These are phyloP conservation scores for Pterulicium gracile DNA, from an alignment of 1,284 basidiomycete genomes.

Conservation along the genomic window DNA sequence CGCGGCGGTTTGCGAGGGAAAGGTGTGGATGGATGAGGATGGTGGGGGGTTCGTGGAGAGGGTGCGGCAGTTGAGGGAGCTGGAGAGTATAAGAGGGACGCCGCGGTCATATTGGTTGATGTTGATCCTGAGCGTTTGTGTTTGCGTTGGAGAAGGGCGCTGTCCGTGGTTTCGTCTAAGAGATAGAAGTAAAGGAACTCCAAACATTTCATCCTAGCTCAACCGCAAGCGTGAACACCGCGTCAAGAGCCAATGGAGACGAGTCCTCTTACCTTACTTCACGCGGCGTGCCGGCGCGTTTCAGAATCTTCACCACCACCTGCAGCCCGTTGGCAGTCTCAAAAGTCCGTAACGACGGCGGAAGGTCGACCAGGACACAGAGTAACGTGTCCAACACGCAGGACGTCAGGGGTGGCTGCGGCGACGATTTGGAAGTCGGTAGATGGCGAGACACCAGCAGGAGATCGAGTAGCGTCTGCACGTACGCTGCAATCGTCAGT, in stretches of 20 bases:
- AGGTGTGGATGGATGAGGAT: neutral
- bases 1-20: neutral
- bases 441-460: slow-evolving; percentile 61
- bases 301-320: slow-evolving; percentile 72
- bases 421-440: slow-evolving; percentile 13
- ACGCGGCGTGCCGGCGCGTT: slow-evolving; percentile 69
- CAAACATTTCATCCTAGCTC: slow-evolving; percentile 78
- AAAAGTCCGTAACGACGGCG: slow-evolving; percentile 61
- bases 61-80: slow-evolving; percentile 8
- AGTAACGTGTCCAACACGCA: slow-evolving; percentile 72
- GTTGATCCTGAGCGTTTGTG: slow-evolving; percentile 3
- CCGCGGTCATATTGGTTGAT: neutral
- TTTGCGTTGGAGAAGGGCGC: slow-evolving; percentile 11
- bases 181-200: slow-evolving; percentile 91
- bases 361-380: slow-evolving; percentile 76
- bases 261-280: slow-evolving; percentile 71
- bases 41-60: neutral
- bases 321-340: slow-evolving; percentile 71
- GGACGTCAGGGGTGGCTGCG: slow-evolving; percentile 36
- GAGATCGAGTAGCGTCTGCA: slow-evolving; percentile 54
- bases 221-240: neutral
- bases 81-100: slow-evolving; percentile 5
- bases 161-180: slow-evolving; percentile 57
- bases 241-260: neutral
- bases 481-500: neutral